Conservation (phyloP, 179 eudicot species). For the Corrigiola litoralis region DNA sequence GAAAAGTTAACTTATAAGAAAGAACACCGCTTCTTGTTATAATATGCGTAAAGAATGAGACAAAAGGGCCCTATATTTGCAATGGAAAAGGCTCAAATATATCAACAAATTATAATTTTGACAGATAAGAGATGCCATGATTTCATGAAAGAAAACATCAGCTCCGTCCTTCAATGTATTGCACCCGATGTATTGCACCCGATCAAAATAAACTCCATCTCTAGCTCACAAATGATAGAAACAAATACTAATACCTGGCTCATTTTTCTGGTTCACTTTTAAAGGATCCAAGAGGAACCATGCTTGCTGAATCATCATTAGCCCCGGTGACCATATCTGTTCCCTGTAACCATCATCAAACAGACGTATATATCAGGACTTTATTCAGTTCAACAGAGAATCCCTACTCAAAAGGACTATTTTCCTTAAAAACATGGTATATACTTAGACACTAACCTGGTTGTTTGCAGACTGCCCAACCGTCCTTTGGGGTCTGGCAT, state of each 20-base stretch:
- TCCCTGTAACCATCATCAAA: constrained; percentile 25
- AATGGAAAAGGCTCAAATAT: not conserved
- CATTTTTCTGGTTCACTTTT: constrained; percentile 53
- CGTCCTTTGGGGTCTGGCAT: constrained; percentile 36
- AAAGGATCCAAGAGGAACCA: constrained; percentile 55
- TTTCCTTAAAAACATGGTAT: not conserved
- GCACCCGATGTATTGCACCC: not conserved
- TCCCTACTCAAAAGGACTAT: not conserved
- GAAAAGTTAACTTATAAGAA: not conserved
- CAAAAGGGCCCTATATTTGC: not conserved
- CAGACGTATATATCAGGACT: no score
- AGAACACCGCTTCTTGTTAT: no score
- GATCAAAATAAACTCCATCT: not conserved
- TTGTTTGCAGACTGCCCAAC: constrained; percentile 19
- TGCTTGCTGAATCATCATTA: constrained; percentile 44
- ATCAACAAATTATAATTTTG: not conserved
- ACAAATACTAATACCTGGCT: constrained; percentile 36
- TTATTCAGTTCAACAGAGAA: not conserved
- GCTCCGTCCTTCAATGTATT: not conserved
- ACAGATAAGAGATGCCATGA: not conserved
- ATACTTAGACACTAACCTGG: constrained; percentile 14
- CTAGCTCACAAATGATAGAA: not conserved
- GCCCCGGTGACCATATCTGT: constrained; percentile 34
- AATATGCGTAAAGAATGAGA: not conserved
- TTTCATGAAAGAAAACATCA: not conserved